A percentile compares a stretch with the other conserved stretches of the same genome.
Evolutionary conservation across 352 stramenopile genomes (phyloP).

Genomic region (Aphanomyces cochlioides): DNA sequence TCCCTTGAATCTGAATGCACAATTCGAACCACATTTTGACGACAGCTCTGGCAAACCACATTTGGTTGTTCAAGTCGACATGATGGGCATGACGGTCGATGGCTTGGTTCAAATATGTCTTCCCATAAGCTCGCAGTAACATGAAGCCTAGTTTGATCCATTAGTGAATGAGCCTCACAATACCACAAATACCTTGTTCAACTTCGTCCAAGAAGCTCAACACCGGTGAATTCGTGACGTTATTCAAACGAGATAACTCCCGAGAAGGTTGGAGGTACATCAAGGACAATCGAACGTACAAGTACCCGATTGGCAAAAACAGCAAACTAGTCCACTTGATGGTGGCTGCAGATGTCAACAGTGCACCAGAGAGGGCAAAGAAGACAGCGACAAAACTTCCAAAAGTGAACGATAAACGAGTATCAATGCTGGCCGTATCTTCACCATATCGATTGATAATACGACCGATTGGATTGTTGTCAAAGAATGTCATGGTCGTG

Average conservation of each 20-base stretch:
- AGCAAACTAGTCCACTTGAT: not conserved
- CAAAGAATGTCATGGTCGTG: too few species aligned
- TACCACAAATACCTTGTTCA: slow-evolving; percentile 11
- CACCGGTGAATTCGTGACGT: slow-evolving; percentile 40
- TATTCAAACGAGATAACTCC: slow-evolving; percentile 42
- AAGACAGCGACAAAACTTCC: too few species aligned
- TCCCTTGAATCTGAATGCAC: slow-evolving; percentile 77
- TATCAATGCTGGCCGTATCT: too few species aligned
- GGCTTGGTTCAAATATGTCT: slow-evolving; percentile 36
- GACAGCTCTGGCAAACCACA: slow-evolving; percentile 66
- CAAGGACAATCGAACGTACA: slow-evolving; percentile 39
- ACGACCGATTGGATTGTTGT: too few species aligned
- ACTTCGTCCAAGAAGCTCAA: slow-evolving; percentile 35
- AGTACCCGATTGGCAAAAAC: not conserved
- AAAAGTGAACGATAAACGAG: too few species aligned
- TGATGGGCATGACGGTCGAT: slow-evolving; percentile 38
- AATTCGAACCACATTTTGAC: slow-evolving; percentile 80
- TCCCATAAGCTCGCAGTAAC: slow-evolving; percentile 42
- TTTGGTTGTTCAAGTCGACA: slow-evolving; percentile 66
- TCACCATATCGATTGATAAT: too few species aligned
- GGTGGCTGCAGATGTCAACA: too few species aligned
- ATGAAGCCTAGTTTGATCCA: slow-evolving; percentile 34
- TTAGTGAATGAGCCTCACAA: too few species aligned
- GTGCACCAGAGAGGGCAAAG: too few species aligned
- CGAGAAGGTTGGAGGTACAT: slow-evolving; percentile 46